Evolutionary conservation across 2,329 filamentous ascomycete genomes (phyloP).

Genomic region (Fusarium austroafricanum): DNA sequence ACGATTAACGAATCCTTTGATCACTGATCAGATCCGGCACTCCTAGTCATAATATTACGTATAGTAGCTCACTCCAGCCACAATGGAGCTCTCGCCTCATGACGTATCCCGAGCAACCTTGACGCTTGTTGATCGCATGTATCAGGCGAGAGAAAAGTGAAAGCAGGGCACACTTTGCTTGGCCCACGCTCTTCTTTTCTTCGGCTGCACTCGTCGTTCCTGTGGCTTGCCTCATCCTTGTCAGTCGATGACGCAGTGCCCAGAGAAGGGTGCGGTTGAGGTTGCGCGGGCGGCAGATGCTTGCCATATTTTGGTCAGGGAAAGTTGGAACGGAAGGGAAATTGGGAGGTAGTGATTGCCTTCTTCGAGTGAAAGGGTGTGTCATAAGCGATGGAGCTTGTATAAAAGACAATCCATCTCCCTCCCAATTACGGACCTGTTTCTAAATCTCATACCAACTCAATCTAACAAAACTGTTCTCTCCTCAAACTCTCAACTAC

Average conservation of each 20-base stretch:
- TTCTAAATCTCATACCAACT: slow-evolving; percentile 15
- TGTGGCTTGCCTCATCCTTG: slow-evolving; percentile 37
- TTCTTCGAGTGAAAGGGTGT: slow-evolving; percentile 5
- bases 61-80: slow-evolving; percentile 29
- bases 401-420: slow-evolving; percentile 44
- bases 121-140: slow-evolving; percentile 17
- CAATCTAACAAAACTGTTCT: slow-evolving; percentile 9
- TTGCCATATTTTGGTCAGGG: slow-evolving; percentile 28
- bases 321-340: slow-evolving; percentile 39
- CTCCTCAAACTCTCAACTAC: slow-evolving; percentile 16
- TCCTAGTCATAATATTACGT: background rate
- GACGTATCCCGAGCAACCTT: slow-evolving; percentile 29
- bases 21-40: no score
- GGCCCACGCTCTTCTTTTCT: slow-evolving; percentile 24
- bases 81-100: slow-evolving; percentile 31
- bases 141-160: slow-evolving; percentile 22
- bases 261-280: slow-evolving; percentile 37
- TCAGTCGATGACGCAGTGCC: slow-evolving; percentile 52
- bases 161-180: slow-evolving; percentile 40
- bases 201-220: slow-evolving; percentile 14
- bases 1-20: slow-evolving; percentile 15
- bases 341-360: slow-evolving; percentile 21
- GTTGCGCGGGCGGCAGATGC: slow-evolving; percentile 18
- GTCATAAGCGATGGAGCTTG: slow-evolving; percentile 22
- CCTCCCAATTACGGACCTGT: slow-evolving; percentile 19